A percentile compares a stretch with the other conserved stretches of the same genome.
These are phyloP conservation scores for Aureobasidium sp. DNA, from an alignment of 2,329 filamentous ascomycete genomes.

Conservation along the genomic window DNA sequence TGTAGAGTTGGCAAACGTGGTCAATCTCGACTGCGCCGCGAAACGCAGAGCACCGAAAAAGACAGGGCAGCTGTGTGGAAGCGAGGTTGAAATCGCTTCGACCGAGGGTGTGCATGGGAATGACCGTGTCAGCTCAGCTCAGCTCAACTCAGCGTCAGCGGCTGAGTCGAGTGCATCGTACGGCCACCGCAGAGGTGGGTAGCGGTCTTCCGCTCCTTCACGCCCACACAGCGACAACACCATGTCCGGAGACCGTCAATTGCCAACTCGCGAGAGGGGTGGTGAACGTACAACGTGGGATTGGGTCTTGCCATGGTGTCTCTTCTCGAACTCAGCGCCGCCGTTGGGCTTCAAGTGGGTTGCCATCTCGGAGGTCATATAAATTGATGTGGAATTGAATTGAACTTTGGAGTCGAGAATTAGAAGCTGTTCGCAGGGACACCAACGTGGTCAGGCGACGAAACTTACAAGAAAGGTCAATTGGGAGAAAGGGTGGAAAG, in stretches of 20 bases:
- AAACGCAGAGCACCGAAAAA: not conserved
- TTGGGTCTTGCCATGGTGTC: conserved; percentile 78
- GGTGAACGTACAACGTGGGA: conserved; percentile 68
- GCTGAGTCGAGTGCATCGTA: not conserved
- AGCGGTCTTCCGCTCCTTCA: not conserved
- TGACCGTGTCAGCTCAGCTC: conserved; percentile 1
- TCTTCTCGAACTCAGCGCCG: conserved; percentile 45
- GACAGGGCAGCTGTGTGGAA: not conserved
- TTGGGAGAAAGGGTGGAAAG: not conserved
- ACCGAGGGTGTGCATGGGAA: too few species aligned
- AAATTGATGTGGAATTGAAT: conserved; percentile 1
- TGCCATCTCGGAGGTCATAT: conserved; percentile 49
- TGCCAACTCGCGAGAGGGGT: not conserved
- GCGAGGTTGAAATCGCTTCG: too few species aligned
- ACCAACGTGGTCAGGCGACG: not conserved
- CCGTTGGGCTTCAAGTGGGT: conserved; percentile 68
- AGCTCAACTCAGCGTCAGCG: too few species aligned
- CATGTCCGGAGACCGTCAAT: not conserved
- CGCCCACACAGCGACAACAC: not conserved
- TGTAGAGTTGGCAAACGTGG: not conserved
- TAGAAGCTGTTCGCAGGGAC: not conserved
- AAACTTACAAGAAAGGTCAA: conserved; percentile 12
- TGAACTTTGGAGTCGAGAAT: conserved; percentile 1
- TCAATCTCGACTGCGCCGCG: not conserved
- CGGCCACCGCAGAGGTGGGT: not conserved